Evolutionary conservation across 176 grass and related monocot species (phyloP).

Genomic region (Cenchrus fungigraminus): DNA sequence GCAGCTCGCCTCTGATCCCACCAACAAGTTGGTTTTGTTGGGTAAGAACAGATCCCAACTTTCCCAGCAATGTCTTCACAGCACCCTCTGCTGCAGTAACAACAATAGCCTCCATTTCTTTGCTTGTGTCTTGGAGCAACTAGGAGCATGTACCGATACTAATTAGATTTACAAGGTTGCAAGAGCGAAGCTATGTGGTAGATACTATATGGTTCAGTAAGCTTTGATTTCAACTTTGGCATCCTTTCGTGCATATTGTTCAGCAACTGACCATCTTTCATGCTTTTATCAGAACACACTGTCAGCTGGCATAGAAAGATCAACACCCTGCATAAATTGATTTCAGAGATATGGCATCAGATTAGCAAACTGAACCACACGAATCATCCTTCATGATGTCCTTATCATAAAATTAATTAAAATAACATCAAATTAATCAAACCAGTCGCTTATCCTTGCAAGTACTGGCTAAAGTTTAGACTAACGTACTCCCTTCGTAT

Average conservation of each 20-base stretch:
- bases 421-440: not conserved
- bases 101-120: not conserved
- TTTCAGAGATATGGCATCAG: not conserved
- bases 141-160: too few relatives aligned
- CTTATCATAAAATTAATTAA: not conserved
- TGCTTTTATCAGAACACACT: not conserved
- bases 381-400: not conserved
- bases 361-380: not conserved
- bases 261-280: not conserved
- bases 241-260: not conserved
- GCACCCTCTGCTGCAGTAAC: not conserved
- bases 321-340: not conserved
- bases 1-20: not conserved
- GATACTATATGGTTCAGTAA: not conserved
- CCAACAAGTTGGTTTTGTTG: not conserved
- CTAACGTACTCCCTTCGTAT: too few relatives aligned
- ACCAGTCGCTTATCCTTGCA: not conserved
- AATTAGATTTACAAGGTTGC: not conserved
- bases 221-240: not conserved
- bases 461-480: not conserved
- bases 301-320: too few relatives aligned
- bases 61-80: not conserved
- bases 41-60: not conserved
- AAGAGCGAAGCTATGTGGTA: not conserved
- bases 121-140: not conserved